These are phyloP conservation scores for Kodamaea plutei DNA, from an alignment of 1,139 yeast genomes.

Conservation along the genomic window DNA sequence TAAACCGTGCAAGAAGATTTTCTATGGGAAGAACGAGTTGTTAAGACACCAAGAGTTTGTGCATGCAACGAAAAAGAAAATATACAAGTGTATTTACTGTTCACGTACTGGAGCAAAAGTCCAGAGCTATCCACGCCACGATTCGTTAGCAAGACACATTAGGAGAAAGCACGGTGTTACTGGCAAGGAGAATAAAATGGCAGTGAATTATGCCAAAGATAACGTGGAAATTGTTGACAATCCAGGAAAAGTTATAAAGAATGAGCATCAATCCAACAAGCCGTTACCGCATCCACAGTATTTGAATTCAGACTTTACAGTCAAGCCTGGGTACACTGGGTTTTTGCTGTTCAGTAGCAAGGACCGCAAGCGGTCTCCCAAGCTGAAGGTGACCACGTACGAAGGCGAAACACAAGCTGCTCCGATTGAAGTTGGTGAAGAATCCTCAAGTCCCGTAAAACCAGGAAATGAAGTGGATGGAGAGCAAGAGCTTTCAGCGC, in stretches of 20 bases:
- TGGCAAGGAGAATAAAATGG: slow-evolving; percentile 45
- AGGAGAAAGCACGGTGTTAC: slow-evolving; percentile 45
- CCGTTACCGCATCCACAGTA: slow-evolving; percentile 33
- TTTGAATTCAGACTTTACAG: slow-evolving; percentile 27
- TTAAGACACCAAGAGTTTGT: slow-evolving; percentile 47
- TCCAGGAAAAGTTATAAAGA: slow-evolving; percentile 13
- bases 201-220: slow-evolving; percentile 47
- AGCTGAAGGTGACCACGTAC: slow-evolving; percentile 5
- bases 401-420: too few relatives aligned
- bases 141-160: slow-evolving; percentile 44
- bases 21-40: slow-evolving; percentile 45
- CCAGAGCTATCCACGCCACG: slow-evolving; percentile 46
- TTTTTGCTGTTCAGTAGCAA: slow-evolving; percentile 27
- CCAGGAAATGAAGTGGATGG: not conserved
- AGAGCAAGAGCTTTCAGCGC: not conserved
- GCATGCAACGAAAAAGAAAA: slow-evolving; percentile 44
- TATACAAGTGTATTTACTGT: slow-evolving; percentile 43
- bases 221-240: slow-evolving; percentile 40
- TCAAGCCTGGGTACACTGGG: slow-evolving; percentile 30
- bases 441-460: not conserved
- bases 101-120: slow-evolving; percentile 33
- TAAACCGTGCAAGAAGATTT: slow-evolving; percentile 36
- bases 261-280: slow-evolving; percentile 14
- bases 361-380: slow-evolving; percentile 9
- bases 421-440: slow-evolving; percentile 9